Base-by-base conservation (phyloP, 176 grass and related monocot genomes). In the Poa pratensis region DNA sequence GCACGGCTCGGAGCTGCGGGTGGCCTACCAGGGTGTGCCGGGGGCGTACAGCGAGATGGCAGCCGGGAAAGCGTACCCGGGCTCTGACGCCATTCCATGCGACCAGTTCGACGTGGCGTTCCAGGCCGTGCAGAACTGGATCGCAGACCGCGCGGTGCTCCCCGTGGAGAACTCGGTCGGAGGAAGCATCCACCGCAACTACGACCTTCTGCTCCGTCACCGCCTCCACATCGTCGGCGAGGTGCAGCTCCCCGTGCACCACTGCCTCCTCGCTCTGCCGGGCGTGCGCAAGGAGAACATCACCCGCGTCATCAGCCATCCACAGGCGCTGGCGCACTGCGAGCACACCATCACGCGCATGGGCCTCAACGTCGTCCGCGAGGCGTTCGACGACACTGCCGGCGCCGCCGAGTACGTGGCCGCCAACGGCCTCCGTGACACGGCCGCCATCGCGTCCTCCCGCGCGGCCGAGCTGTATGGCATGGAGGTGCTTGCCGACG, bases 131-230 rank as follows among this genome's bases (percentile, higher is more conserved):
- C 90, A 97, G 84, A 90, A 95, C 9, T 97, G 95, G 95, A 69
- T 97, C 76, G 91, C 92, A 1, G 95, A 97, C 82, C 95, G 95
- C 35, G 95, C 95, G 1, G 95, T 97, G 57, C 91, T 97, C n/a
- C 95, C 95, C 18, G 87, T 97, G n/a, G 95, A 97, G 85, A 93
- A 97, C 80, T 97, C 95, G 19, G 89, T 97, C 0, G 95, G 95
- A 3, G 95, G 95, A 15, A 97, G 95, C 90, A 97, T 97, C 82
- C 95, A 97, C 86, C 88, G 95, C 67, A 97, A 97, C 86, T 97
- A 97, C 78, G 95, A 97, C 79, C 95, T 97, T 28, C 89, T 97
- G 69, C 92, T 97, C 51, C 90, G 95, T 0, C 95, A 97, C 83
- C 89, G 89, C 4, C 95, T 97, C 60, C 95, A 97, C 82, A 97